Base-by-base conservation (phyloP, 495 filamentous ascomycete species). In the Pseudotulostoma volvatum region DNA sequence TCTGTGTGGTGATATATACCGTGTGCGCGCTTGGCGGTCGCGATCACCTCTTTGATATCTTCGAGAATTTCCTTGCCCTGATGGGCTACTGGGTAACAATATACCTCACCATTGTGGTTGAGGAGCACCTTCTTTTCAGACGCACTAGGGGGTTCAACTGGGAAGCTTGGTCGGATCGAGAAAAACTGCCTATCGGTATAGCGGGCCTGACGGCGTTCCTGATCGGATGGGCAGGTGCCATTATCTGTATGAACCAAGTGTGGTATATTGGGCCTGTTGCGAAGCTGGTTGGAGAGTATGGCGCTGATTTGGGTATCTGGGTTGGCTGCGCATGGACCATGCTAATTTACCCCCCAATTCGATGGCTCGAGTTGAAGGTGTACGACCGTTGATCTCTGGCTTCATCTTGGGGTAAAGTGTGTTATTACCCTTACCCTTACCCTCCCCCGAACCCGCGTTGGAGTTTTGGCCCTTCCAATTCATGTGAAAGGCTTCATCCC, bases 71-170 rank as follows among this genome's bases (percentile, higher is more conserved):
- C 46, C 63, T 76, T 3, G 60, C 70, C 0, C 48, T 76, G 9
- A 74, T 76, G 68, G 68, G 68, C 0, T 76, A 76, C 50, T 76
- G 69, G 70, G 59, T 72, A 7, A 55, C 57, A 8, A 71, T 71
- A 11, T 73, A 64, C 49, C 47, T 74, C 21, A 54, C 48, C 2
- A 73, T 76, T 21, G 54, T 57, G 0, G 35, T 73, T 2, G 70
- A 73, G 47, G 71, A 74, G 41, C 60, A 68, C 31, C 17, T 66
- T 8, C 49, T 74, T n/a, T 74, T 74, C 44, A 57, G 66, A 9
- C 40, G 60, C 7, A 50, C 38, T 9, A 37, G 41, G 0, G 67
- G 61, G 3, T 74, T 66, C 45, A 61, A 74, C 44, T 81, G 77
- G 76, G 52, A 57, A 3, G 51, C 52, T 14, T 78, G 73, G 73